Percentiles rank a stretch among this genome's conserved stretches.
Evolutionary conservation across 2,329 filamentous ascomycete genomes (phyloP).

Genomic region (Diplodia sapinea): DNA sequence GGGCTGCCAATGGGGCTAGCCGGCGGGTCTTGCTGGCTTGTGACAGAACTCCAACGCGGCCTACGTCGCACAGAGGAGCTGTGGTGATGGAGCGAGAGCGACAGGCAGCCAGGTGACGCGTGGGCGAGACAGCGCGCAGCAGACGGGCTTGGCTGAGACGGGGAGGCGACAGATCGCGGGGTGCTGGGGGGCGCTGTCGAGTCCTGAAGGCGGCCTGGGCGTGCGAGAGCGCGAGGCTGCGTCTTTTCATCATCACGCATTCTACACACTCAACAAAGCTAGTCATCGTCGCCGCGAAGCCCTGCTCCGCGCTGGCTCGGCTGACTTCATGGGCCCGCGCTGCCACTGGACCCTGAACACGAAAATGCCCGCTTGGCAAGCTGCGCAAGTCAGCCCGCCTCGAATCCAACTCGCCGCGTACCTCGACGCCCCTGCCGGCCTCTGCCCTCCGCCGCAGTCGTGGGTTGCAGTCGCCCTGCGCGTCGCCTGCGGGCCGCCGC

Average conservation of each 20-base stretch:
- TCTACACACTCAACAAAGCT: constrained; percentile 21
- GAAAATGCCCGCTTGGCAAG: background rate
- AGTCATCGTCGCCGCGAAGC: background rate
- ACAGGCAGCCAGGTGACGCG: background rate
- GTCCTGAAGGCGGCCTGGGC: background rate
- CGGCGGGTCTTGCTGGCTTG: constrained; percentile 3
- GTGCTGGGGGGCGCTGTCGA: background rate
- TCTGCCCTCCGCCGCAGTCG: no score
- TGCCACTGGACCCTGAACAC: constrained; percentile 18
- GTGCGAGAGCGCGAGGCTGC: background rate
- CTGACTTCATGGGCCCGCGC: constrained; percentile 12
- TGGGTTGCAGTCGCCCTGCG: background rate
- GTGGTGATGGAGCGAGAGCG: background rate
- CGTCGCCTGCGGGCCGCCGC: background rate
- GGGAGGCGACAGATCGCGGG: background rate
- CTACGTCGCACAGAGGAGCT: background rate
- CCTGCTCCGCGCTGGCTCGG: background rate
- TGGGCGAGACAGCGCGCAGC: constrained; percentile 9
- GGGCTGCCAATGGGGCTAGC: constrained; percentile 19
- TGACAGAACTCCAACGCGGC: constrained; percentile 14
- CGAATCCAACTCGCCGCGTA: background rate
- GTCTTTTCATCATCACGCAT: constrained; percentile 23
- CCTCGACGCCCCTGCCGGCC: background rate
- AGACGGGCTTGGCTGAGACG: constrained; percentile 5
- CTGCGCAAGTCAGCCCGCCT: background rate